Evolutionary conservation across 257 asterid genomes (phyloP), one percentile per base, ranked within the genome.

Genomic region (Forsythia viridissima): DNA sequence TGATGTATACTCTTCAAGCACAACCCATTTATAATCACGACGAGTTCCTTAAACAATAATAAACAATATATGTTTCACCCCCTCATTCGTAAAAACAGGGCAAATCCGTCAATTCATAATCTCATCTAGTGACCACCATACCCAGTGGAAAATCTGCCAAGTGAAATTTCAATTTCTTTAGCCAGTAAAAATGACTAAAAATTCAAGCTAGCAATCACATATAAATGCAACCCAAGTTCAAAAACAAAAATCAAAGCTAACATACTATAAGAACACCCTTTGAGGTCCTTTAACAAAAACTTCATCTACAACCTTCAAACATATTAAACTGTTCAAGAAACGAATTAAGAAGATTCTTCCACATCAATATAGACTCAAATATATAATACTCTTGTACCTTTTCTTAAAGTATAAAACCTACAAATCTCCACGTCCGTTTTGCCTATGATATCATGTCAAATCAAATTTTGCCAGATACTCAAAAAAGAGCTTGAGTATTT

Each of bases 1-100:
- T 38, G 57, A 37, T 15, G 10, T 48, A 20, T 44, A 69, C 43
- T 48, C 24, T 69, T 70, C 52, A 77, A 77, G 75, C 69, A 46
- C 46, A 37, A 68, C 68, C 48, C 51, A 67, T 44, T 67, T 37
- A 72, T 76, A 36, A 24, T 76, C 38, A 39, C 12, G 21, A 61
- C 8, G 67, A 42, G 18, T 2, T 24, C 42, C 42, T 36, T 55
- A 16, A 12, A 11, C 24, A 20, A 8, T 3, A 71, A 37, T 13
- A 39, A 39, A 37, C 24, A 9, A 74, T 55, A 16, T 73, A 2
- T 37, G 44, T 8, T 12, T 46, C 37, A 24, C 57, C 30, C 30
- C 16, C 39, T 18, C 34, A 10, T 67, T 34, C 18, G 24, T 34
- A 36, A 69, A 70, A 39, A 24, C 36, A 70, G 36, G 36, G n/a